Evolutionary conservation across 75 land plant genomes (phyloP).

Genomic region (Selaginella moellendorffii): DNA sequence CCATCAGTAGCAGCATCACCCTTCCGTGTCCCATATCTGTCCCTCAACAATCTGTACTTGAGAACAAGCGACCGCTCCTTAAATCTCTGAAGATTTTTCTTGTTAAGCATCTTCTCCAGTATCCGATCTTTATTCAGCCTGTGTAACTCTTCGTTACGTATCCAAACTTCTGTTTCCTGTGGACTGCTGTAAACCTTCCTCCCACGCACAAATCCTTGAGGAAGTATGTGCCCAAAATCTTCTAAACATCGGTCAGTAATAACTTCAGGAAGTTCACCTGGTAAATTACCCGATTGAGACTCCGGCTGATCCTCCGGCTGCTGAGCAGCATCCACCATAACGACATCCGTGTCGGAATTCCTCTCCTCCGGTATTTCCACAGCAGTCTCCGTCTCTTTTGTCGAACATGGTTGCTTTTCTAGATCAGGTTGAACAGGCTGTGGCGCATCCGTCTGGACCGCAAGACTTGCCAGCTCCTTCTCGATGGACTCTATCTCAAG

Average conservation of each 20-base stretch:
- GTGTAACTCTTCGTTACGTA: slow-evolving; percentile 17
- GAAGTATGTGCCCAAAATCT: slow-evolving; percentile 15
- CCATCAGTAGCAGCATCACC: slow-evolving; percentile 12
- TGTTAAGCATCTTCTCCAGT: slow-evolving; percentile 15
- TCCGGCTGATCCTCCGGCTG: no score
- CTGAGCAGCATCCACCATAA: not conserved
- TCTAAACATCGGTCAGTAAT: slow-evolving; percentile 3
- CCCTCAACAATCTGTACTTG: slow-evolving; percentile 25
- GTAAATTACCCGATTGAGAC: slow-evolving; percentile 9
- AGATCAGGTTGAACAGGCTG: not conserved
- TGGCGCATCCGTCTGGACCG: not conserved
- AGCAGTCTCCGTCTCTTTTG: not conserved
- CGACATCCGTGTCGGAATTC: not conserved
- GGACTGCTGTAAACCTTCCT: slow-evolving; percentile 13
- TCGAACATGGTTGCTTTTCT: no score
- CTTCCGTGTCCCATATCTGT: slow-evolving; percentile 48
- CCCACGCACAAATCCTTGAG: slow-evolving; percentile 1
- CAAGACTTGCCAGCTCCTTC: slow-evolving; percentile 25
- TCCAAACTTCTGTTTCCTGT: slow-evolving; percentile 15
- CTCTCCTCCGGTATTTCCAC: not conserved
- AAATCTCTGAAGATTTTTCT: slow-evolving; percentile 13
- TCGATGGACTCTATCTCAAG: slow-evolving; percentile 30
- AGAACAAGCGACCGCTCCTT: slow-evolving; percentile 22
- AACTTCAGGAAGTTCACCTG: slow-evolving; percentile 10
- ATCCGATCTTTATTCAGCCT: slow-evolving; percentile 12